These are phyloP conservation scores for Ogataea neopini DNA, from an alignment of 805 yeast genomes.

Conservation along the genomic window DNA sequence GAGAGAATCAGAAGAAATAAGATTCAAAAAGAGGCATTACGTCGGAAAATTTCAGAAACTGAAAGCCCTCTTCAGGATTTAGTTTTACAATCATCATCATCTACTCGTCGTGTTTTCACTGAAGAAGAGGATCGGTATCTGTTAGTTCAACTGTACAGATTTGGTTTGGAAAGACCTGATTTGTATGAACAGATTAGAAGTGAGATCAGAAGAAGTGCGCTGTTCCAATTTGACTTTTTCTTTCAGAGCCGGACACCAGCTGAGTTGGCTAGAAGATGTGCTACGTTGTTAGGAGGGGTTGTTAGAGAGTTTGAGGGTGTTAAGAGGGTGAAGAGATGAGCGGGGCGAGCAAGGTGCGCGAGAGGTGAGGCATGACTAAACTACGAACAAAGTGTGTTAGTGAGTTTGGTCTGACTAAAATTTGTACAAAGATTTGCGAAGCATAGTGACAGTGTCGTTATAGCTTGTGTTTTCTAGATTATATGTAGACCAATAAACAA, in stretches of 20 bases:
- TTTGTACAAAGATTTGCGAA: too few species aligned
- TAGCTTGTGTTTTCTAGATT: too few species aligned
- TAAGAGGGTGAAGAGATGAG: constrained; percentile 1
- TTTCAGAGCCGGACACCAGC: constrained; percentile 74
- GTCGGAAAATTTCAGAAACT: constrained; percentile 71
- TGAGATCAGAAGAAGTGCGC: constrained; percentile 68
- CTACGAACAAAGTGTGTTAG: too few species aligned
- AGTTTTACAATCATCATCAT: constrained; percentile 60
- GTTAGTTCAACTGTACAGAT: constrained; percentile 72
- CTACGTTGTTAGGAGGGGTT: constrained; percentile 72
- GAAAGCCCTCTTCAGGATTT: constrained; percentile 75
- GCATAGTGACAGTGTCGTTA: background rate
- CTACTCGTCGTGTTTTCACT: constrained; percentile 66
- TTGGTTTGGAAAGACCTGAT: constrained; percentile 79
- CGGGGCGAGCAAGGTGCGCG: background rate
- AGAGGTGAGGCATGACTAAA: background rate
- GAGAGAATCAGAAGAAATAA: constrained; percentile 66
- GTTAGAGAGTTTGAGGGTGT: constrained; percentile 63
- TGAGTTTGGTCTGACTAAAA: too few species aligned
- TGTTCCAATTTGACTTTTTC: constrained; percentile 87
- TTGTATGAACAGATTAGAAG: constrained; percentile 77
- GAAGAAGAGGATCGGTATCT: constrained; percentile 92
- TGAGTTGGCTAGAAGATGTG: constrained; percentile 81
- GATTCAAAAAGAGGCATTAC: constrained; percentile 75
- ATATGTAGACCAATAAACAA: too few species aligned